Percentiles rank a stretch among this genome's conserved stretches.
These are phyloP conservation scores for Botryosphaeria agaves DNA, from an alignment of 2,329 filamentous ascomycete genomes.

Conservation along the genomic window DNA sequence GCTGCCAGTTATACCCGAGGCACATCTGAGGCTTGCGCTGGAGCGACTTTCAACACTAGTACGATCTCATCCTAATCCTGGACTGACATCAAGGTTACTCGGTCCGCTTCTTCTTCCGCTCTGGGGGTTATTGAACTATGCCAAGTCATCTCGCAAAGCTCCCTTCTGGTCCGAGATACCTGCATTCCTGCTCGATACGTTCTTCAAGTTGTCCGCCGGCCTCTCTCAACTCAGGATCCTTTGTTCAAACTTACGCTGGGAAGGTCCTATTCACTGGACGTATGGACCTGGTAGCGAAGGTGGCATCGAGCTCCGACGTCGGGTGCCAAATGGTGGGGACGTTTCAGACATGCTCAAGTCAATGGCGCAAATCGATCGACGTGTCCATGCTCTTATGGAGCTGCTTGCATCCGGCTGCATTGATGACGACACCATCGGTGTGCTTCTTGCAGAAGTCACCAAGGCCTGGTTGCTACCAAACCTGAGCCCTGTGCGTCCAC, in stretches of 20 bases:
- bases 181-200: constrained; percentile 36
- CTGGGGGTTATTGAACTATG: constrained; percentile 44
- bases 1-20: constrained; percentile 11
- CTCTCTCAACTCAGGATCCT: constrained; percentile 31
- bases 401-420: constrained; percentile 31
- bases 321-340: constrained; percentile 2
- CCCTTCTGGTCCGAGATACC: constrained; percentile 29
- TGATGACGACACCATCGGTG: constrained; percentile 33
- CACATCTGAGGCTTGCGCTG: constrained; percentile 33
- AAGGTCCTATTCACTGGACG: constrained; percentile 35
- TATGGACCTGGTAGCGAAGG: constrained; percentile 30
- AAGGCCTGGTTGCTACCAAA: constrained; percentile 30
- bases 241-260: constrained; percentile 37
- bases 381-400: constrained; percentile 30
- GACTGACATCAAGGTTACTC: constrained; percentile 44
- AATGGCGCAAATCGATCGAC: constrained; percentile 28
- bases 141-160: constrained; percentile 18
- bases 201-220: constrained; percentile 39
- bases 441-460: constrained; percentile 39
- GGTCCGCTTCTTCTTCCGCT: constrained; percentile 41
- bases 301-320: constrained; percentile 32
- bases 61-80: constrained; percentile 48
- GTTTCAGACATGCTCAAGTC: constrained; percentile 9
- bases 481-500: too few species aligned
- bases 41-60: constrained; percentile 38